Conservation (phyloP, 2,329 filamentous ascomycete species). For the Fusarium albidum region DNA sequence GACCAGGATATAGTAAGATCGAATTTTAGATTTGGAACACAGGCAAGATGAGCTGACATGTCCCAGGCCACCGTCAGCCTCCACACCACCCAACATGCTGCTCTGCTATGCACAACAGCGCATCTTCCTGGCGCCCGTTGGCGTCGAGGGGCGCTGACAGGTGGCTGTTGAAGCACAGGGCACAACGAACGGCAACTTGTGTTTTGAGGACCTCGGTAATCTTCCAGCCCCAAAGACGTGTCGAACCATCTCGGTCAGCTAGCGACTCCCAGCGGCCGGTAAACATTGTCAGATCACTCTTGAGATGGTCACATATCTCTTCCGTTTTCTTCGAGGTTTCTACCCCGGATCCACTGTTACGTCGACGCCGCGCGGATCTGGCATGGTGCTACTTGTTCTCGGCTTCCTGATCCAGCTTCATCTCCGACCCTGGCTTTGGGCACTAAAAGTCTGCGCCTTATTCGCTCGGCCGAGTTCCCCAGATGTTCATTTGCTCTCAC, state of each 20-base stretch:
- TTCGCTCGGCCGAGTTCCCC: slow-evolving; percentile 40
- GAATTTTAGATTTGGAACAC: slow-evolving; percentile 32
- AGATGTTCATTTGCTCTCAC: slow-evolving; percentile 26
- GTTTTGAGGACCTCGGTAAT: slow-evolving; percentile 28
- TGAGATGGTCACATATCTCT: slow-evolving; percentile 20
- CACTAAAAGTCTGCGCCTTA: slow-evolving; percentile 20
- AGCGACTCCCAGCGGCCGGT: slow-evolving; percentile 10
- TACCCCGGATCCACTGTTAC: slow-evolving; percentile 41
- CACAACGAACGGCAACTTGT: slow-evolving; percentile 1
- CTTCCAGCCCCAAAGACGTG: slow-evolving; percentile 14
- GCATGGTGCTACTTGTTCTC: slow-evolving; percentile 26
- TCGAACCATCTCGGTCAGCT: slow-evolving; percentile 20
- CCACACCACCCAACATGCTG: slow-evolving; percentile 24
- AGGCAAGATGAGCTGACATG: slow-evolving; percentile 31
- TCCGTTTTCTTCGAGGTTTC: slow-evolving; percentile 28
- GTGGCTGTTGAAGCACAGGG: slow-evolving; percentile 23
- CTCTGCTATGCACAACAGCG: slow-evolving; percentile 11
- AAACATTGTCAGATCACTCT: slow-evolving; percentile 24
- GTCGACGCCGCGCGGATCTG: slow-evolving; percentile 37
- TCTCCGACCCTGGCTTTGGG: slow-evolving; percentile 33
- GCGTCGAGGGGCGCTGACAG: slow-evolving; percentile 30
- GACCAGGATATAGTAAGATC: slow-evolving; percentile 26
- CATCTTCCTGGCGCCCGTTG: slow-evolving; percentile 23
- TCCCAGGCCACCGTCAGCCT: slow-evolving; percentile 20
- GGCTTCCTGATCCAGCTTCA: slow-evolving; percentile 40